These are phyloP conservation scores for Hyphochytrium catenoides DNA, from an alignment of 352 stramenopile genomes.

Conservation along the genomic window DNA sequence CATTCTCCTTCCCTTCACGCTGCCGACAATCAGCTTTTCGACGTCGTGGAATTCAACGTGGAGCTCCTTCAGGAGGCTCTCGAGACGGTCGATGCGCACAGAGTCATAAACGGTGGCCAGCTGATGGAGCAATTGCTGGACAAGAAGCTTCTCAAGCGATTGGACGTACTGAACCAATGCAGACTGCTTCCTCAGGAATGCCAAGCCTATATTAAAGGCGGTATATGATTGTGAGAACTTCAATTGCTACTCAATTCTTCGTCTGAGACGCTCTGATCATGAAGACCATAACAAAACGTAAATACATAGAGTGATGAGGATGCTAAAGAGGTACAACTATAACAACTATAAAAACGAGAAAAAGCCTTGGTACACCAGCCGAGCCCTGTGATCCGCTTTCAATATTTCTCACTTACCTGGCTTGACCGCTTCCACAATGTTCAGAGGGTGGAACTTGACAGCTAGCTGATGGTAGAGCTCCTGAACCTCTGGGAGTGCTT, in stretches of 20 bases:
- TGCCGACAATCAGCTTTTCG: conserved; percentile 55
- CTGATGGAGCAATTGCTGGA: conserved; percentile 52
- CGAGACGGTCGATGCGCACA: conserved; percentile 49
- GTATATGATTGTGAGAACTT: too few species aligned
- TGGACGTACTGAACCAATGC: conserved; percentile 25
- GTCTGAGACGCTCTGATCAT: too few species aligned
- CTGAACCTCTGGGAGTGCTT: conserved; percentile 24
- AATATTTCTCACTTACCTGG: conserved; percentile 10
- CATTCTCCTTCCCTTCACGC: too few species aligned
- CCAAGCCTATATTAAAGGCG: conserved; percentile 11
- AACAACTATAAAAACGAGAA: too few species aligned
- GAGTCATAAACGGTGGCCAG: conserved; percentile 60
- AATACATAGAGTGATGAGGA: too few species aligned
- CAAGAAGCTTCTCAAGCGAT: conserved; percentile 30
- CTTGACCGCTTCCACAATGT: conserved; percentile 41
- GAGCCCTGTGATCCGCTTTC: background rate
- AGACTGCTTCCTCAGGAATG: conserved; percentile 13
- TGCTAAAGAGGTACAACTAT: too few species aligned
- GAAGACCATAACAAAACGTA: too few species aligned
- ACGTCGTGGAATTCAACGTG: conserved; percentile 49
- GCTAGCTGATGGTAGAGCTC: conserved; percentile 40
- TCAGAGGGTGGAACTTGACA: conserved; percentile 35
- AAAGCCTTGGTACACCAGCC: too few species aligned
- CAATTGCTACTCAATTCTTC: too few species aligned
- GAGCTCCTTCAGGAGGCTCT: conserved; percentile 56